Percentiles rank a stretch among this genome's conserved stretches.
Evolutionary conservation across 805 yeast genomes (phyloP).

Genomic region (Schwanniomyces polymorphus): DNA sequence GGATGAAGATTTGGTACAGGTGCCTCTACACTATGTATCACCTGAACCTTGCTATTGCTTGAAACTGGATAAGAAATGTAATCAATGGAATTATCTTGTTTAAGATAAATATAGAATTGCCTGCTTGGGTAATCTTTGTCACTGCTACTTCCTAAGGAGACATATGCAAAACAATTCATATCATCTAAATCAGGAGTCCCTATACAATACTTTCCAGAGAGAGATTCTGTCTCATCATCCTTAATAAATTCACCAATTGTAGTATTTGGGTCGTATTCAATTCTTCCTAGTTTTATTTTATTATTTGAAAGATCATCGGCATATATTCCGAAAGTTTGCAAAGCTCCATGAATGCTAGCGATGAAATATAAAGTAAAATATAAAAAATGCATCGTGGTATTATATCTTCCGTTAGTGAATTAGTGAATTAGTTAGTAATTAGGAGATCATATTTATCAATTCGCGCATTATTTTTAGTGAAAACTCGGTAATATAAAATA

Average conservation of each 20-base stretch:
- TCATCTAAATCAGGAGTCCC: constrained; percentile 30
- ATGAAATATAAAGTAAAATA: neutral
- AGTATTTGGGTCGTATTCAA: constrained; percentile 10
- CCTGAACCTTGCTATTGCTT: constrained; percentile 4
- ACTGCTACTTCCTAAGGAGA: neutral
- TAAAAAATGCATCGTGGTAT: neutral
- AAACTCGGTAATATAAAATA: too few species aligned
- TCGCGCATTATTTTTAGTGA: too few species aligned
- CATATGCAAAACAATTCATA: constrained; percentile 32
- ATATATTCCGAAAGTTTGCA: neutral
- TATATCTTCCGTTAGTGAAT: too few species aligned
- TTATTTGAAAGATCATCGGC: neutral
- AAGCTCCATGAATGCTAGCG: neutral
- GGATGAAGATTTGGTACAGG: constrained; percentile 33
- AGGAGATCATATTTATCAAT: too few species aligned
- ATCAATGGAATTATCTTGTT: constrained; percentile 4
- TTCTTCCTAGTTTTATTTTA: constrained; percentile 12
- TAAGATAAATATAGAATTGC: constrained; percentile 10
- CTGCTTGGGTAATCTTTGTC: neutral
- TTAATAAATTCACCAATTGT: constrained; percentile 8
- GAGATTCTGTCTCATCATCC: neutral
- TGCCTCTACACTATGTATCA: constrained; percentile 8
- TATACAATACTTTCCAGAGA: constrained; percentile 20
- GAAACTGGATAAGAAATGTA: constrained; percentile 2
- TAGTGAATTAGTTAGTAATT: too few species aligned